These are phyloP conservation scores for Ulota crispa DNA, from an alignment of 225 moss, liverwort and hornwort genomes.

Conservation along the genomic window DNA sequence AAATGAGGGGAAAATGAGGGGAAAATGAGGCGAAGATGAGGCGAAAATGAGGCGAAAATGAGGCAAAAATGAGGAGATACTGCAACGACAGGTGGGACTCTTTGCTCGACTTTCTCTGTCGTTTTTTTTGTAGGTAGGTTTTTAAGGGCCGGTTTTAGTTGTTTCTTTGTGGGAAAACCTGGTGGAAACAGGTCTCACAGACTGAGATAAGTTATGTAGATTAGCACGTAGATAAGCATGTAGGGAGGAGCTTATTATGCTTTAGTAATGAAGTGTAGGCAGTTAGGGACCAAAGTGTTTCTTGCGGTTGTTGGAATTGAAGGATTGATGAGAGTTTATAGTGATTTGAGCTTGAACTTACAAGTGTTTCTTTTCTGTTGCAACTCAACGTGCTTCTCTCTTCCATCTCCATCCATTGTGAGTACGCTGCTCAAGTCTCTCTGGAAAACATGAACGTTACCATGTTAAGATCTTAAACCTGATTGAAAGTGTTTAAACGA, in stretches of 20 bases:
- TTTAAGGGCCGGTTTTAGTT: background rate
- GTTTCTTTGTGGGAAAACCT: background rate
- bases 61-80: no score
- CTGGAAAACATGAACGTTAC: no score
- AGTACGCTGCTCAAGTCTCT: no score
- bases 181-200: background rate
- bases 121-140: conserved; percentile 33
- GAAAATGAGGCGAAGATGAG: no score
- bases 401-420: no score
- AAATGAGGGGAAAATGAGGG: no score
- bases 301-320: background rate
- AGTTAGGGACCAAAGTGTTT: background rate
- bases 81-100: conserved; percentile 12
- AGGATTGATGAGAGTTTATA: background rate
- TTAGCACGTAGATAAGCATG: background rate
- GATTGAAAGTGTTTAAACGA: no score
- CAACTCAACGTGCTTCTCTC: no score
- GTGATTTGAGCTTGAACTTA: background rate
- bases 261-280: background rate
- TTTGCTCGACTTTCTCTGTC: conserved; percentile 2
- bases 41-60: no score
- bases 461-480: no score
- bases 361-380: no score
- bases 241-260: background rate
- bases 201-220: background rate